Percentiles rank a stretch among this genome's conserved stretches.
Evolutionary conservation across 306 rosid genomes (phyloP).

Genomic region (Corylus heterophylla): DNA sequence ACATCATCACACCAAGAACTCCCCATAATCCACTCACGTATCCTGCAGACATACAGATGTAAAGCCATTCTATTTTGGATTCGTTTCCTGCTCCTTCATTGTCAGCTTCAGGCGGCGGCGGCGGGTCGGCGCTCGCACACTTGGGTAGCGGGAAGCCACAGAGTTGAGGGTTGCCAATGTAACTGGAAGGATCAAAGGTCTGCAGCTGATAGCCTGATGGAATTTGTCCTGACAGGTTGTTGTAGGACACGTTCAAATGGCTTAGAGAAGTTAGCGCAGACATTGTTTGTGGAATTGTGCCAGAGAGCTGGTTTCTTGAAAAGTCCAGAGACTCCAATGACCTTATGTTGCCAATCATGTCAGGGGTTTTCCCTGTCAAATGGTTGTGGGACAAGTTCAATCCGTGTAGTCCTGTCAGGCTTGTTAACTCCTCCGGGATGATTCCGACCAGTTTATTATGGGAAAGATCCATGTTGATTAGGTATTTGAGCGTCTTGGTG

Average conservation of each 20-base stretch:
- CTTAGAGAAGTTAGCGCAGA: conserved; percentile 14
- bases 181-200: conserved; percentile 27
- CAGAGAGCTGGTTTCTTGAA: conserved; percentile 33
- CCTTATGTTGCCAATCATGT: conserved; percentile 18
- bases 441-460: conserved; percentile 30
- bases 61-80: conserved; percentile 16
- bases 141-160: conserved; percentile 30
- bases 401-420: conserved; percentile 21
- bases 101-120: background rate
- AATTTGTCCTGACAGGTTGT: conserved; percentile 28
- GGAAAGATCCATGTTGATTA: conserved; percentile 40
- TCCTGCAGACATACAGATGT: background rate
- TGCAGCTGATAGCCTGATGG: conserved; percentile 38
- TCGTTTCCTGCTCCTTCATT: background rate
- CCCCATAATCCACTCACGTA: conserved; percentile 13
- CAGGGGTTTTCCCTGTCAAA: conserved; percentile 28
- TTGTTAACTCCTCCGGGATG: conserved; percentile 28
- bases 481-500: conserved; percentile 24
- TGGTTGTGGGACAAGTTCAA: conserved; percentile 38
- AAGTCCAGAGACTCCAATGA: conserved; percentile 33
- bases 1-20: conserved; percentile 8
- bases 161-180: conserved; percentile 20
- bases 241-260: conserved; percentile 34
- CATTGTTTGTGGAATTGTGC: conserved; percentile 34
- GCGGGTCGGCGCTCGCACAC: background rate